Percentiles rank a stretch among this genome's conserved stretches.
Evolutionary conservation across 2,329 filamentous ascomycete genomes (phyloP).

Genomic region (Alternaria postmessia): DNA sequence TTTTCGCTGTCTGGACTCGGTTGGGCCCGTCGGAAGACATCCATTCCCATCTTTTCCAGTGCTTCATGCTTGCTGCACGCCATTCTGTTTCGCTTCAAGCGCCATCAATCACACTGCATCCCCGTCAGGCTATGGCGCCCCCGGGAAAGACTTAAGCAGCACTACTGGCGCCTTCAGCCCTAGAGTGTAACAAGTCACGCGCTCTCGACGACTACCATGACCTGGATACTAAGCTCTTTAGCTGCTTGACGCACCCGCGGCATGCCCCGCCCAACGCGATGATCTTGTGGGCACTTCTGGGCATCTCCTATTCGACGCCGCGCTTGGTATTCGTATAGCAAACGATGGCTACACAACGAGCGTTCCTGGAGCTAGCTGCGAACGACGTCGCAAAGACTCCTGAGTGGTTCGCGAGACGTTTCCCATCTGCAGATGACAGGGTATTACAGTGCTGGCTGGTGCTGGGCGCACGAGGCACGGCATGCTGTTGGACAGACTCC

Average conservation of each 20-base stretch:
- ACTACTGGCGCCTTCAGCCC: conserved; percentile 26
- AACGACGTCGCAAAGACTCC: conserved; percentile 25
- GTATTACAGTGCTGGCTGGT: conserved; percentile 29
- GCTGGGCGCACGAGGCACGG: conserved; percentile 33
- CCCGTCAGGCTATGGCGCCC: conserved; percentile 33
- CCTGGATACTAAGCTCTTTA: conserved; percentile 30
- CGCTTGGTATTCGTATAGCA: conserved; percentile 16
- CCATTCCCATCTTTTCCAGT: conserved; percentile 33
- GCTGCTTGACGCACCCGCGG: conserved; percentile 16
- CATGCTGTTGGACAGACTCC: conserved; percentile 27
- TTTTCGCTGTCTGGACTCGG: conserved; percentile 38
- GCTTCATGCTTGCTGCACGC: conserved; percentile 47
- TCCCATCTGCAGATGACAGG: conserved; percentile 16
- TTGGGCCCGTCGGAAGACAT: conserved; percentile 31
- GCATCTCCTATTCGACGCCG: conserved; percentile 28
- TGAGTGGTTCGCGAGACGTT: conserved; percentile 11
- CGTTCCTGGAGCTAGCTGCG: conserved; percentile 40
- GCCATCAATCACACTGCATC: conserved; percentile 35
- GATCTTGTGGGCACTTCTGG: conserved; percentile 31
- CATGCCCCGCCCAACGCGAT: conserved; percentile 19
- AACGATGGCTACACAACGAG: conserved; percentile 20
- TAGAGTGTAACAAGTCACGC: conserved; percentile 42
- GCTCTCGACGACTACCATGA: conserved; percentile 32
- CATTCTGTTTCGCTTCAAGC: conserved; percentile 48
- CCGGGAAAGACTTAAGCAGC: conserved; percentile 27